These are phyloP conservation scores for Sonneratia alba DNA, from an alignment of 345 rosid species.

Conservation along the genomic window DNA sequence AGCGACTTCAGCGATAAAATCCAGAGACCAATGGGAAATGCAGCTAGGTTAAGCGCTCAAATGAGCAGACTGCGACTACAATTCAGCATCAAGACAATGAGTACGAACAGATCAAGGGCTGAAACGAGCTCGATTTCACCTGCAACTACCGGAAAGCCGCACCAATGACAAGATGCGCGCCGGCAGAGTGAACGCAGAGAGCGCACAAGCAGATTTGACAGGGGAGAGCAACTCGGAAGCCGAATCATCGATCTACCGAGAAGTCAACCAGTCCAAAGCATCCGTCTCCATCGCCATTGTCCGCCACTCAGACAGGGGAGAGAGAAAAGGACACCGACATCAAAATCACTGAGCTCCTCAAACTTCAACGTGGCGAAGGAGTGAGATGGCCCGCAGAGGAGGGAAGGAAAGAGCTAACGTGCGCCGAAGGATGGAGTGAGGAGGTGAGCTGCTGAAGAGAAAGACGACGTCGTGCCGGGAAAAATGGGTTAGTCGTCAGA, in stretches of 20 bases:
- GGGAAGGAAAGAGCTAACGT: conserved; percentile 12
- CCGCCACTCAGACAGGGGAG: background rate
- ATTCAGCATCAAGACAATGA: background rate
- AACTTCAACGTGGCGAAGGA: conserved; percentile 8
- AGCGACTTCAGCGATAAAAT: background rate
- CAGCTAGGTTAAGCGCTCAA: background rate
- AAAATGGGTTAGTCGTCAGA: background rate
- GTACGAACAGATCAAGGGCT: conserved; percentile 15
- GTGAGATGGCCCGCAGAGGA: background rate
- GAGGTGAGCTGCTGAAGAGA: no score
- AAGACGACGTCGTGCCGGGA: conserved; percentile 1
- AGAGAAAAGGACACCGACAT: background rate
- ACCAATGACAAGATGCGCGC: background rate
- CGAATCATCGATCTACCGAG: background rate
- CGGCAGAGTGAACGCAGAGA: background rate
- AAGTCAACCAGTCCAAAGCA: background rate
- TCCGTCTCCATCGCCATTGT: background rate
- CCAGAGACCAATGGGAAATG: background rate
- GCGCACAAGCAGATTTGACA: background rate
- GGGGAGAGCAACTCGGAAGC: background rate
- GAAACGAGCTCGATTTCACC: conserved; percentile 14
- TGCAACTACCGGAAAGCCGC: conserved; percentile 1
- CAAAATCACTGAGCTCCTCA: background rate
- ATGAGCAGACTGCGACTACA: background rate
- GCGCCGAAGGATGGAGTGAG: conserved; percentile 9